These are phyloP conservation scores for Emmonsiellopsis sp. DNA, from an alignment of 2,329 filamentous ascomycete species.

Conservation along the genomic window DNA sequence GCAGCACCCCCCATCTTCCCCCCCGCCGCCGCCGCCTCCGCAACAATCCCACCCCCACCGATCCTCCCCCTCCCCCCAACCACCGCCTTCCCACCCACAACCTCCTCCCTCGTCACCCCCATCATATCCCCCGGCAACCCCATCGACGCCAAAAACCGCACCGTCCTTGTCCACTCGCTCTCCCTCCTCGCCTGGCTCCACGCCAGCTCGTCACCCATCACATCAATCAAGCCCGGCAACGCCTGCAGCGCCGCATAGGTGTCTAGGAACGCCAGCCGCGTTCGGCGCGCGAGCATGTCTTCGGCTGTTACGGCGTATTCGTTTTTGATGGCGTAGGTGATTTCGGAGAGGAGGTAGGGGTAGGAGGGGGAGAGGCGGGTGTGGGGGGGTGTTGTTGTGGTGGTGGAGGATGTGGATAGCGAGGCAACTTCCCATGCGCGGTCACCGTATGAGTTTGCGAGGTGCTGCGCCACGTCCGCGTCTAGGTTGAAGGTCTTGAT, in stretches of 20 bases:
- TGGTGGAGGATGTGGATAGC: conserved; percentile 57
- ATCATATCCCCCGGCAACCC: conserved; percentile 1
- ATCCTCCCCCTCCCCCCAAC: not conserved
- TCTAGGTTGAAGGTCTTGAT: conserved; percentile 77
- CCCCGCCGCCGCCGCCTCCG: not conserved
- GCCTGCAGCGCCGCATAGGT: conserved; percentile 71
- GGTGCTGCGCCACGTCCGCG: conserved; percentile 71
- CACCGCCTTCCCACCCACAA: conserved; percentile 1
- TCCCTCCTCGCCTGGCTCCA: conserved; percentile 62
- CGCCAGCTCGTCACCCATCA: conserved; percentile 64
- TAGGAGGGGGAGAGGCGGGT: conserved; percentile 64
- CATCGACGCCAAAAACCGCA: conserved; percentile 31
- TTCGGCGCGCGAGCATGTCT: conserved; percentile 67
- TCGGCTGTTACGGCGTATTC: conserved; percentile 75
- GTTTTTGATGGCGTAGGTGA: conserved; percentile 66
- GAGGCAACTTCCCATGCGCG: conserved; percentile 71
- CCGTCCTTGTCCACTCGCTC: conserved; percentile 60
- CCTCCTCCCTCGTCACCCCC: conserved; percentile 4
- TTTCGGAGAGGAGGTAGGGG: conserved; percentile 73
- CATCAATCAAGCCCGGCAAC: conserved; percentile 65
- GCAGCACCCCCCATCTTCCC: not conserved
- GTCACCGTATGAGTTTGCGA: conserved; percentile 71
- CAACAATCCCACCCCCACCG: not conserved
- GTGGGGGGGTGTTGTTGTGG: conserved; percentile 67
- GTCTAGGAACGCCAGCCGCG: conserved; percentile 68